Conservation (phyloP, 345 rosid genomes). For the Pelargonium nanum region DNA sequence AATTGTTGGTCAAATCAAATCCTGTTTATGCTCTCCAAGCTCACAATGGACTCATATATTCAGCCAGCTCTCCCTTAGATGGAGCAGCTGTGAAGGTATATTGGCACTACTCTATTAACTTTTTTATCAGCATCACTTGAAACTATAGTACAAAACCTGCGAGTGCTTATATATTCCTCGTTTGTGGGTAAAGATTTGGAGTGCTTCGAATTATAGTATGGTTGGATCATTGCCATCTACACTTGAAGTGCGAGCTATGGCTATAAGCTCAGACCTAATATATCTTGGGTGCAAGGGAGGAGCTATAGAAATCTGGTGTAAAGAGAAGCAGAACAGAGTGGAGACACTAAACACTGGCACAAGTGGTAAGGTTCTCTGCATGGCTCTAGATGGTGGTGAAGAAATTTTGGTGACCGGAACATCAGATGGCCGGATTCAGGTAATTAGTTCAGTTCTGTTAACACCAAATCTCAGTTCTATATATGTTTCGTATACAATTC, state of each 20-base stretch:
- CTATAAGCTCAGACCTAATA: slow-evolving; percentile 41
- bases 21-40: slow-evolving; percentile 42
- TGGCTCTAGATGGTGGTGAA: slow-evolving; percentile 45
- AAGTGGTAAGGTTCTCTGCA: slow-evolving; percentile 28
- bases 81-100: slow-evolving; percentile 54
- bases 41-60: slow-evolving; percentile 36
- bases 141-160: not conserved
- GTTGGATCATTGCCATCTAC: slow-evolving; percentile 37
- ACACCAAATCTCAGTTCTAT: not conserved
- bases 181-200: slow-evolving; percentile 41
- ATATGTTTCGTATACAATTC: not conserved
- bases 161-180: not conserved
- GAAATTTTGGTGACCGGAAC: slow-evolving; percentile 51
- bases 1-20: slow-evolving; percentile 45
- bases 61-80: slow-evolving; percentile 45
- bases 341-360: slow-evolving; percentile 38
- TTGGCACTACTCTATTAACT: not conserved
- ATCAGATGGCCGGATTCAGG: slow-evolving; percentile 59
- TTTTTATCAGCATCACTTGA: not conserved
- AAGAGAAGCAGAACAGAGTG: slow-evolving; percentile 34
- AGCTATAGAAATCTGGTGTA: slow-evolving; percentile 51
- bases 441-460: slow-evolving; percentile 1
- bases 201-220: slow-evolving; percentile 26
- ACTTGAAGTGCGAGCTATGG: slow-evolving; percentile 37
- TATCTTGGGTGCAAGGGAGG: slow-evolving; percentile 62